Conservation (phyloP, 345 rosid species). For the Linum lewisii region DNA sequence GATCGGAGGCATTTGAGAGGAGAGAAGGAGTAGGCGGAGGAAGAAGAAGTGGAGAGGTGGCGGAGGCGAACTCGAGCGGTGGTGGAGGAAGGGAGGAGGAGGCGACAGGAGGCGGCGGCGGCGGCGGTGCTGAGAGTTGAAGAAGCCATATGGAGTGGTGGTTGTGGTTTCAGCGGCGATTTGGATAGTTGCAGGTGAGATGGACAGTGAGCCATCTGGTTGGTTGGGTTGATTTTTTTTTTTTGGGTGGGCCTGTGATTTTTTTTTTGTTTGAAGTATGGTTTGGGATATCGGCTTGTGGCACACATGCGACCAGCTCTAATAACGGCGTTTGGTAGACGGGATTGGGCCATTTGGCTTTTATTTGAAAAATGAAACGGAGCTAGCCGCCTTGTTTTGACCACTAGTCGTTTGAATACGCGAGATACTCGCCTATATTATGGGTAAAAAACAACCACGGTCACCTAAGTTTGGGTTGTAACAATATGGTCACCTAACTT, state of each 20-base stretch:
- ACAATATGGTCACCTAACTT: too few species aligned
- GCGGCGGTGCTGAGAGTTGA: conserved; percentile 33
- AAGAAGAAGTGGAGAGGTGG: conserved; percentile 13
- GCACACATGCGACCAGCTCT: too few species aligned
- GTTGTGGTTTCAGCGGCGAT: conserved; percentile 1
- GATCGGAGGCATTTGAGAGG: conserved; percentile 46
- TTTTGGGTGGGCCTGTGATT: not conserved
- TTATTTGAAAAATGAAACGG: too few species aligned
- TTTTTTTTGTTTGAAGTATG: too few species aligned
- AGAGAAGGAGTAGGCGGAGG: conserved; percentile 23
- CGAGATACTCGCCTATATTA: too few species aligned
- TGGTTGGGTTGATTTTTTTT: too few species aligned
- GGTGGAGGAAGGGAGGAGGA: conserved; percentile 42
- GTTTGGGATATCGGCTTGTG: not conserved
- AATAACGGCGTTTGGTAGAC: too few species aligned
- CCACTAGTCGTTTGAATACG: too few species aligned
- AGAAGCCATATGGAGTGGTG: conserved; percentile 32
- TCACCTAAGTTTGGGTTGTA: too few species aligned
- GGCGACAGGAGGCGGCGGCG: conserved; percentile 34
- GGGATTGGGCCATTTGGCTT: too few species aligned
- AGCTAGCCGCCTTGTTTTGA: too few species aligned
- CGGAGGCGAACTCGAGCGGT: conserved; percentile 22
- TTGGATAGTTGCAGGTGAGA: conserved; percentile 7
- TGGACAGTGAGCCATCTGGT: not conserved
- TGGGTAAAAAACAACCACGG: too few species aligned